phyloP scores from a whole-genome alignment of 768 basidiomycete species.

The Phylloporus sp. region DNA sequence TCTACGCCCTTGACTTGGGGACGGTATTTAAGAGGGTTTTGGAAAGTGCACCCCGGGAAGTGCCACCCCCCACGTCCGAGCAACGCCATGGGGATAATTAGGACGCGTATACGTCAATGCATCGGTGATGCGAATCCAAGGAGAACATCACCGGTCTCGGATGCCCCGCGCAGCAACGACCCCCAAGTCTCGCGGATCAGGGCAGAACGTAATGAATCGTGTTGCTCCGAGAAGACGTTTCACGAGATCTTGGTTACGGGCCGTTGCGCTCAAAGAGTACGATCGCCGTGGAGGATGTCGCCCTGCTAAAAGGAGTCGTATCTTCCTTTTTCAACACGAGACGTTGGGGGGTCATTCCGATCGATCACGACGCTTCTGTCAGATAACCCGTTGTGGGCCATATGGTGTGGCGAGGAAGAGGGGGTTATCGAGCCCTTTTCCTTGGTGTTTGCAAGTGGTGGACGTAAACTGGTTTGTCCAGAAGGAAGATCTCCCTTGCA shows the following conservation, averaged over 20 bases:
- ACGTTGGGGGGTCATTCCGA: not conserved
- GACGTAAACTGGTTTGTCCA: not conserved
- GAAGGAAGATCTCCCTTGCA: not conserved
- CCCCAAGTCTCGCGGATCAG: conserved; percentile 9
- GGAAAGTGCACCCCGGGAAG: not conserved
- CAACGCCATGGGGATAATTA: not conserved
- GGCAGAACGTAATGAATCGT: not conserved
- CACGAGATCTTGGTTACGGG: not conserved
- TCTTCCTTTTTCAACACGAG: not conserved
- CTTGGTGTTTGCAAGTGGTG: not conserved
- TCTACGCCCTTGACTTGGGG: no score
- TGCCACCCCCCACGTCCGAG: not conserved
- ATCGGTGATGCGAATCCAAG: conserved; percentile 1
- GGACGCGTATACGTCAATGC: not conserved
- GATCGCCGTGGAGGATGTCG: not conserved
- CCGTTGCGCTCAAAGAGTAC: no score
- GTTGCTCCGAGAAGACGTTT: not conserved
- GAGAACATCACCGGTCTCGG: no score
- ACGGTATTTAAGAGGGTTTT: not conserved
- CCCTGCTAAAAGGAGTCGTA: not conserved
- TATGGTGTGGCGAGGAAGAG: not conserved
- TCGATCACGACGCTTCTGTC: not conserved
- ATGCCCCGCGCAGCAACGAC: no score
- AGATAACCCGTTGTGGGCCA: not conserved
- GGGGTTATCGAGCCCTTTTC: not conserved